Percentiles rank a stretch among this genome's conserved stretches.
Evolutionary conservation across 257 asterid genomes (phyloP).

Genomic region (Lycium barbarum): DNA sequence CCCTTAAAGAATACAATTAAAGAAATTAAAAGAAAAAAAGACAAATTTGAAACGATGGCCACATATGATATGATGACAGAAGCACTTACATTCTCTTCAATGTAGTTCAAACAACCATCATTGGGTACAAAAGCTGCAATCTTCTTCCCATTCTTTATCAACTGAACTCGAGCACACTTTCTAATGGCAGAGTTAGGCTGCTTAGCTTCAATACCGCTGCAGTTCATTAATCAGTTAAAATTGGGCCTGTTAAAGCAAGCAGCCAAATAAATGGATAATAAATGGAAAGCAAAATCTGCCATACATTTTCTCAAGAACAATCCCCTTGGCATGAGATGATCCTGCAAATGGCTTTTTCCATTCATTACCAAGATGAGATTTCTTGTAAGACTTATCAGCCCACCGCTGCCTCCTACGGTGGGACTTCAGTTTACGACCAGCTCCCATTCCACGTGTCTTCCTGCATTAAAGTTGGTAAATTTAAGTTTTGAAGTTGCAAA

Average conservation of each 20-base stretch:
- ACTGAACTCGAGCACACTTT: conserved; percentile 33
- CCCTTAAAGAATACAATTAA: too few relatives aligned
- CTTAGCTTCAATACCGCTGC: conserved; percentile 31
- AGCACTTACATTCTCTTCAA: conserved; percentile 28
- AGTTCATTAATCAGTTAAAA: neutral
- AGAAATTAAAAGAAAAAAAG: neutral
- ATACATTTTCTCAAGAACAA: conserved; percentile 34
- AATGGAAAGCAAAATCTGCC: neutral
- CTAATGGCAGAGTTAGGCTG: conserved; percentile 34
- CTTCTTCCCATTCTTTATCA: conserved; percentile 31
- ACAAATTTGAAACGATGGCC: neutral
- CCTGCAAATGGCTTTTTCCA: conserved; percentile 34
- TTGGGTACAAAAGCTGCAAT: conserved; percentile 32
- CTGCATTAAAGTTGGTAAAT: neutral
- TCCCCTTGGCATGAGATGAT: conserved; percentile 33
- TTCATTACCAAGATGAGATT: conserved; percentile 34
- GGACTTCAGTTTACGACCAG: conserved; percentile 32
- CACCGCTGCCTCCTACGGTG: conserved; percentile 31
- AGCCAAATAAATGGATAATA: neutral
- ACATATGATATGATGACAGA: neutral
- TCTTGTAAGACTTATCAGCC: conserved; percentile 31
- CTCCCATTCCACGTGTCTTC: conserved; percentile 33
- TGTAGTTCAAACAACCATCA: conserved; percentile 32
- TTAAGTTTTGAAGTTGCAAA: neutral
- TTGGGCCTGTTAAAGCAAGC: neutral